phyloP scores from a whole-genome alignment of 148 eudicot species.

The Rheum nobile region DNA sequence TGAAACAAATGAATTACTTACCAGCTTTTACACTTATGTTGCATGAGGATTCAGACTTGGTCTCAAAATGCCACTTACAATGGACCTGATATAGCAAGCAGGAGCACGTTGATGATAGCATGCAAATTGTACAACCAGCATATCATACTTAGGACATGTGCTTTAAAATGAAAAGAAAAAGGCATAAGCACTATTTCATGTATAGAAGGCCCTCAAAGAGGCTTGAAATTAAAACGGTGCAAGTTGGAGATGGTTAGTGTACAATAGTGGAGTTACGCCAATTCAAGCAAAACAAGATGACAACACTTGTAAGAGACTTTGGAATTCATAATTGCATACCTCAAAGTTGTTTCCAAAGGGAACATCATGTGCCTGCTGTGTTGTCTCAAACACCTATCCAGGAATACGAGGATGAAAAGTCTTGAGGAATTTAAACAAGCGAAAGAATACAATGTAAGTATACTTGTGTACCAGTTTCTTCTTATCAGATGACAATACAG shows the following conservation, averaged over 20 bases:
- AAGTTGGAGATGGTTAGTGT: neutral
- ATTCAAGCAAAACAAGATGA: neutral
- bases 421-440: neutral
- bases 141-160: neutral
- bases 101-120: neutral
- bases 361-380: constrained; percentile 90
- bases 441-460: neutral
- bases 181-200: neutral
- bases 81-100: constrained; percentile 41
- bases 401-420: constrained; percentile 1
- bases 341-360: constrained; percentile 90
- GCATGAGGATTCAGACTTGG: constrained; percentile 48
- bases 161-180: neutral
- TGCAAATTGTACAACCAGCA: neutral
- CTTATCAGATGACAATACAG: constrained; percentile 54
- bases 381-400: constrained; percentile 73
- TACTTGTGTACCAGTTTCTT: constrained; percentile 36
- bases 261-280: neutral
- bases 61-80: constrained; percentile 54
- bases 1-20: constrained; percentile 16
- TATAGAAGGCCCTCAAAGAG: neutral
- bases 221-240: neutral
- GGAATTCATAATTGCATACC: constrained; percentile 25
- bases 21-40: constrained; percentile 61
- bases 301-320: neutral